Conservation (phyloP, 2,329 filamentous ascomycete species). For the Aureobasidium sp. region DNA sequence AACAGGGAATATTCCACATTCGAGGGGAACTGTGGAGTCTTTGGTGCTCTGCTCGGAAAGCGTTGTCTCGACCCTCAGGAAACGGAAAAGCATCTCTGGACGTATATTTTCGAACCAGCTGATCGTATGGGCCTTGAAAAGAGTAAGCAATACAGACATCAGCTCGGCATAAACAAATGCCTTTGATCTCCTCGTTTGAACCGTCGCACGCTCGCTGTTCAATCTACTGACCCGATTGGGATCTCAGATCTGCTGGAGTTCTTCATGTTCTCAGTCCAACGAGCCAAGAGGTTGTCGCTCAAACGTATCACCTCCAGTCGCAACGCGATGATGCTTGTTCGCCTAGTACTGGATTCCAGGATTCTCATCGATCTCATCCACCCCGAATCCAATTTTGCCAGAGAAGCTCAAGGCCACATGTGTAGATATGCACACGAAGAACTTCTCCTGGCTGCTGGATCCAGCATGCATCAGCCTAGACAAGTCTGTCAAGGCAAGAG, state of each 20-base stretch:
- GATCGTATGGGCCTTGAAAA: background rate
- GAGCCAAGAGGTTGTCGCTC: background rate
- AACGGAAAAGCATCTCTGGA: background rate
- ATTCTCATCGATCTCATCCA: background rate
- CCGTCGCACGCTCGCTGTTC: no score
- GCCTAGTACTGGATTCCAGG: background rate
- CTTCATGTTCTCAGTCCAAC: background rate
- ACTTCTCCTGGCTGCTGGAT: background rate
- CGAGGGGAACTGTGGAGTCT: background rate
- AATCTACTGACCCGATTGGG: background rate
- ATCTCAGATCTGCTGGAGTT: background rate
- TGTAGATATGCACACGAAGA: background rate
- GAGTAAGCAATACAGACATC: background rate
- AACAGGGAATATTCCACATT: background rate
- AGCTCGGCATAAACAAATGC: background rate
- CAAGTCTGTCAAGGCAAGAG: background rate
- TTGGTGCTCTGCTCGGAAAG: background rate
- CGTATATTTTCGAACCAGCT: background rate
- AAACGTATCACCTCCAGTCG: background rate
- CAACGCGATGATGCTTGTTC: background rate
- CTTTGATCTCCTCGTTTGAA: background rate
- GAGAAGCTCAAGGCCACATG: background rate
- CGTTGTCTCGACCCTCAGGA: background rate
- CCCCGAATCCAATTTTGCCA: background rate
- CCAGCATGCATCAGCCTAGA: background rate